Percentiles rank a stretch among this genome's conserved stretches.
Conservation (phyloP, 306 rosid species). For the Leucaena leucocephala region DNA sequence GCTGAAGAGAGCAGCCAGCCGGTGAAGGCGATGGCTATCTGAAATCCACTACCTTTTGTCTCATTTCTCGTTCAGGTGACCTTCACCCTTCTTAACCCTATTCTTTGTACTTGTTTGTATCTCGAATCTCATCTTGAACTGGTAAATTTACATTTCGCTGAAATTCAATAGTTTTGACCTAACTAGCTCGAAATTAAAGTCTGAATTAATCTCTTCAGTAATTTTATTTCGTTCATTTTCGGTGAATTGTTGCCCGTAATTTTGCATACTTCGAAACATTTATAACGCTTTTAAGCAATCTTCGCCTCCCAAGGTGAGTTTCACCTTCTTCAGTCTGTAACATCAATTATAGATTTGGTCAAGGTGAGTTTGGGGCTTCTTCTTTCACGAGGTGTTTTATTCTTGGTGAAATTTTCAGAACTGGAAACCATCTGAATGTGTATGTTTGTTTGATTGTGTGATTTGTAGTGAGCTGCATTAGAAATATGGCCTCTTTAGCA, state of each 20-base stretch:
- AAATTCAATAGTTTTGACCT: not conserved
- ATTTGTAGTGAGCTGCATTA: slow-evolving; percentile 22
- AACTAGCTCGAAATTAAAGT: not conserved
- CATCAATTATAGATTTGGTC: not conserved
- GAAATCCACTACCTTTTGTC: not conserved
- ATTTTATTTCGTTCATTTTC: not conserved
- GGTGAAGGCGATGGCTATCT: not conserved
- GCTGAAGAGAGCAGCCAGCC: not conserved
- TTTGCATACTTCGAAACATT: not conserved
- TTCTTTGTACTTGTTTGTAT: not conserved
- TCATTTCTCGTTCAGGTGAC: not conserved
- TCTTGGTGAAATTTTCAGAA: not conserved
- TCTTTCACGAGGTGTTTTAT: not conserved
- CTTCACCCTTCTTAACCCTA: not conserved
- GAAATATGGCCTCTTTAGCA: slow-evolving; percentile 37
- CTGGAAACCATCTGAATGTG: not conserved
- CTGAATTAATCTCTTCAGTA: not conserved
- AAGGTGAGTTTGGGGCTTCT: not conserved
- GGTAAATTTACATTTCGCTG: not conserved
- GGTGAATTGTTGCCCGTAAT: not conserved
- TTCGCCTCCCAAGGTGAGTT: not conserved
- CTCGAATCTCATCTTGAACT: not conserved
- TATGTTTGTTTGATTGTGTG: not conserved
- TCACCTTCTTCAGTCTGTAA: not conserved
- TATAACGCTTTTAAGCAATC: not conserved